These are phyloP conservation scores for Gymnopilus dilepis DNA, from an alignment of 768 basidiomycete genomes.

Conservation along the genomic window DNA sequence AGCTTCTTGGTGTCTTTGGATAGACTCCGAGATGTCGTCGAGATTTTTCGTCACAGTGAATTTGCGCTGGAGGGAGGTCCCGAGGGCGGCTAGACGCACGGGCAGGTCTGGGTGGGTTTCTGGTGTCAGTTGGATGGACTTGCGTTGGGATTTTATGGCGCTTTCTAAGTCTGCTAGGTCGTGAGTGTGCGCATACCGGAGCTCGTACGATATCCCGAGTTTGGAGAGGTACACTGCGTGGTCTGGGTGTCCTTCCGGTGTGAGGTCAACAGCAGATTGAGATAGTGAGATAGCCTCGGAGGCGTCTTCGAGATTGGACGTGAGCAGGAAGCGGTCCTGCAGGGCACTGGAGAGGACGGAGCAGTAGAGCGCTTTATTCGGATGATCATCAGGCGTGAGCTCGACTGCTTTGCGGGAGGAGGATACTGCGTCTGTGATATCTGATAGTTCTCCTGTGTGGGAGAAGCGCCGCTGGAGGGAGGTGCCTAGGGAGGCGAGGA, in stretches of 20 bases:
- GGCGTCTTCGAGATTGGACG: not conserved
- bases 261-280: not conserved
- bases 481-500: not conserved
- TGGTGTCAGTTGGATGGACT: not conserved
- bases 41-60: not conserved
- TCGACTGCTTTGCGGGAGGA: not conserved
- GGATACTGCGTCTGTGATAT: not conserved
- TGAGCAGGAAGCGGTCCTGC: not conserved
- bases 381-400: not conserved
- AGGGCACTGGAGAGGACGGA: constrained; percentile 13
- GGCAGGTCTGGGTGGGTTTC: not conserved
- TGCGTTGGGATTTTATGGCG: not conserved
- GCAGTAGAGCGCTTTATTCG: not conserved
- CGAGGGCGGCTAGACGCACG: not conserved
- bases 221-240: not conserved
- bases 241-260: not conserved
- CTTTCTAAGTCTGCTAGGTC: not conserved
- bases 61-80: not conserved
- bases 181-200: not conserved
- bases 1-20: not conserved
- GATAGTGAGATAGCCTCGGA: not conserved
- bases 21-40: not conserved
- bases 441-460: not conserved
- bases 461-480: not conserved
- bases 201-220: not conserved